Base-by-base conservation (phyloP, 495 filamentous ascomycete genomes). In the Penicillium simplicissimum region DNA sequence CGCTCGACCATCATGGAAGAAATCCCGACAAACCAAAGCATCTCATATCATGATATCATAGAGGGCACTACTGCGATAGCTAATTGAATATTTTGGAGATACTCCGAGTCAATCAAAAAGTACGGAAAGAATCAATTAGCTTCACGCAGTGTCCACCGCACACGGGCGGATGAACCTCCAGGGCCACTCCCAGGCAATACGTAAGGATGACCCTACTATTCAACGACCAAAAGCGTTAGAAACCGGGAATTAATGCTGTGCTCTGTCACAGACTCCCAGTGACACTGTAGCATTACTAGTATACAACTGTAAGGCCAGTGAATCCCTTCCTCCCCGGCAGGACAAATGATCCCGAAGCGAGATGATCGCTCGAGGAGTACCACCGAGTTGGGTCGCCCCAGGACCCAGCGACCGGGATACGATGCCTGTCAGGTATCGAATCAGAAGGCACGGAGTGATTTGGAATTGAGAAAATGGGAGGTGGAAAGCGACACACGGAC, bases 371-470 rank as follows among this genome's bases (percentile, higher is more conserved):
- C 72, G 68, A 69, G 67, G 66, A 65, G 60, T 62, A 61, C 74
- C 73, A 69, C 52, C 63, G 59, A 66, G 42, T 59, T 74, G 74
- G 76, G 70, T 71, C 72, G 60, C 51, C 47, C 58, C 47, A 58
- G 63, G 67, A 68, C 71, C 74, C 73, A 72, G 64, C 53, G 67
- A 75, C 74, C 73, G 64, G 76, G 70, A 62, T 74, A 61, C 62
- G 65, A 62, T 67, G 57, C 58, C 71, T 78, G 76, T 75, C 74
- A 75, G 71, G 57, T 47, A 47, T 65, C 70, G 49, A 71, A 72
- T 71, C 61, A 68, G 55, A 28, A 7, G n/a, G 5, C 37, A 33
- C 10, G 13, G 6, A 19, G 19, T 60, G 52, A 72, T 72, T 71
- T 72, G 70, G 63, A 71, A 71, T 71, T 21, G 6, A 34, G 28